Evolutionary conservation across 257 asterid genomes (phyloP), one percentile per base, ranked within the genome.

Genomic region (Avicennia marina): DNA sequence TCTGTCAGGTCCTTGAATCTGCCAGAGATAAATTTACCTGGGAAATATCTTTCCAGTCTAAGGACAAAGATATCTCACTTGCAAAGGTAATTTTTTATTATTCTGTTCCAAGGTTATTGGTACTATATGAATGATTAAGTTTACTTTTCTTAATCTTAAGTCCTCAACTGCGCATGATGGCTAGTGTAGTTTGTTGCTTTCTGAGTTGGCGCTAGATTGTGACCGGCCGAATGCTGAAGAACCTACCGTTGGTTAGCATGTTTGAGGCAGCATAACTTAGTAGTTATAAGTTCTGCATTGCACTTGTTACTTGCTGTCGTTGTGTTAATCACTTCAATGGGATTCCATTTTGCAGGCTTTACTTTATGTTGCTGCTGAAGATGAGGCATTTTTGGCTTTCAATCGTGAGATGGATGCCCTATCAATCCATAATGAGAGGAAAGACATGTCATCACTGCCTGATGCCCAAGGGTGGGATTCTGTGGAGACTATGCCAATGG

Each of bases 361-460:
- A 66, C 91, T 86, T 72, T 82, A 74, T n/a, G 69, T 74, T 26
- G 89, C 83, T 38, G 77, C 81, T 18, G 95, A 86, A 63, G 95
- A 86, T 31, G 89, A 78, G 75, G 83, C 89, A n/a, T 82, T 67
- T 42, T 69, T 76, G 73, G 79, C 78, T 56, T 74, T 73, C 63
- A 78, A 82, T 39, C 75, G 84, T 7, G 95, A 80, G 73, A 74
- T 72, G 48, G 93, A 86, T 65, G 61, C 79, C 3, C 47, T 39
- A 52, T 86, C 85, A 4, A 58, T 75, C 63, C 83, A 52, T 34
- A 75, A 41, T 15, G 95, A 85, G 67, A 66, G 80, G 68, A 66
- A 67, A 61, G 68, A 64, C 16, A 18, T 32, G 33, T 50, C 63
- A 58, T 60, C 66, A 26, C 46, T 64, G 2, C 55, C 60, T 42